A percentile compares a stretch with the other conserved stretches of the same genome.
Evolutionary conservation across 441 rosid species (phyloP).

Genomic region (Gossypium laxum): DNA sequence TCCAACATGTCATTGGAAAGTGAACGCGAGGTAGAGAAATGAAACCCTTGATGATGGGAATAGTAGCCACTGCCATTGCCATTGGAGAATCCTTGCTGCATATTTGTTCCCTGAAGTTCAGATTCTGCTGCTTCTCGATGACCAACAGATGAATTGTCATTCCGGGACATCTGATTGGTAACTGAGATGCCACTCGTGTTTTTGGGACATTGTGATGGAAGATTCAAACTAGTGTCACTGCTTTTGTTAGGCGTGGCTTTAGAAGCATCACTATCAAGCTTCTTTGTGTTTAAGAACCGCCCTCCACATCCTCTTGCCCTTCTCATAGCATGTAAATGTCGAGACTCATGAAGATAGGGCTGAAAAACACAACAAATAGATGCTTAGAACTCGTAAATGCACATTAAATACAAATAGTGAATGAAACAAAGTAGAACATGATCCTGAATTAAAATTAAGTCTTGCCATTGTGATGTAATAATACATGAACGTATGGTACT

Average conservation of each 20-base stretch:
- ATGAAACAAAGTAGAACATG: not conserved
- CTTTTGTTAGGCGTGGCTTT: not conserved
- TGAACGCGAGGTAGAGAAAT: conserved; percentile 5
- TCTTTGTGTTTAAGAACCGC: conserved; percentile 33
- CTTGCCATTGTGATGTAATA: not conserved
- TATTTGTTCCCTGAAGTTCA: not conserved
- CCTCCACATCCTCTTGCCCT: conserved; percentile 43
- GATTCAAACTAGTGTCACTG: conserved; percentile 7
- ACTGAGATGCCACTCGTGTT: conserved; percentile 9
- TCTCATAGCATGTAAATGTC: conserved; percentile 20
- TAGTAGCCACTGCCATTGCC: conserved; percentile 9
- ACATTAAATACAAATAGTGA: not conserved
- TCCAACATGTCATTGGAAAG: conserved; percentile 17
- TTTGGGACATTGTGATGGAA: not conserved
- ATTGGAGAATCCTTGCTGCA: conserved; percentile 12
- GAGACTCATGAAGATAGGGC: conserved; percentile 40
- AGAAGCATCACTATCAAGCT: conserved; percentile 16
- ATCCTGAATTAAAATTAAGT: not conserved
- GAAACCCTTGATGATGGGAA: conserved; percentile 15
- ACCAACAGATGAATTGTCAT: conserved; percentile 11
- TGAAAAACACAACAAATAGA: conserved; percentile 15
- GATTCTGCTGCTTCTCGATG: not conserved
- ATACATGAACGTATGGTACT: not conserved
- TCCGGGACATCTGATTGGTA: not conserved
- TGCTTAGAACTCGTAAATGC: not conserved